Base-by-base conservation (phyloP, 176 grass and related monocot genomes). In the Pharus latifolius region DNA sequence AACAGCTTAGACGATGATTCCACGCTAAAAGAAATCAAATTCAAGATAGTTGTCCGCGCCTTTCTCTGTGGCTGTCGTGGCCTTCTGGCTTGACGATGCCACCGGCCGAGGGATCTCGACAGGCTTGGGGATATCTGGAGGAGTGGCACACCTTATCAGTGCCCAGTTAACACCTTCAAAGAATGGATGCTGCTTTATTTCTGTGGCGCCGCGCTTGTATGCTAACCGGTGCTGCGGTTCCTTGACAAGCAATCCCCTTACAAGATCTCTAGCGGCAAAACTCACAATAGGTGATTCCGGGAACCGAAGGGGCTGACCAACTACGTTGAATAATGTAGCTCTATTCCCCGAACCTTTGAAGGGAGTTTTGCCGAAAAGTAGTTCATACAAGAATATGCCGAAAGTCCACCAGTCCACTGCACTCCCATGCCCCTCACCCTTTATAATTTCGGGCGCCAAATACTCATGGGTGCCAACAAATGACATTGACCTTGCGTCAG, bases 371-470 rank as follows among this genome's bases (percentile, higher is more conserved):
- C 90, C 83, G 10, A 86, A 94, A 41, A 94, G 67, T 55, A 94
- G 86, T 32, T 94, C 90, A 58, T 89, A 94, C 61, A 94, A 79
- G 67, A 94, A 89, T 68, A 94, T 94, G 65, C 90, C 90, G 69
- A 86, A 88, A 10, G 90, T 94, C 90, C 90, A 94, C 90, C 90
- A 94, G 67, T 94, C 90, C 5, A 94, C 90, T 13, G 90, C 90
- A n/a, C 86, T 88, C 46, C 90, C 90, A 69, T 94, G 90, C 14
- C 90, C 90, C 76, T 93, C 86, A 1, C 86, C 90, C 56, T 93
- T 93, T 65, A 91, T 87, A 60, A 91, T 91, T 72, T 91, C 88
- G 10, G 88, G 88, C 56, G 88, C 88, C 28, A 91, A 63, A 55
- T 91, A 91, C 49, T 91, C 88, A 60, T 91, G 88, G 31, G 88